Evolutionary conservation across 441 rosid genomes (phyloP).

Genomic region (Erodium texanum): DNA sequence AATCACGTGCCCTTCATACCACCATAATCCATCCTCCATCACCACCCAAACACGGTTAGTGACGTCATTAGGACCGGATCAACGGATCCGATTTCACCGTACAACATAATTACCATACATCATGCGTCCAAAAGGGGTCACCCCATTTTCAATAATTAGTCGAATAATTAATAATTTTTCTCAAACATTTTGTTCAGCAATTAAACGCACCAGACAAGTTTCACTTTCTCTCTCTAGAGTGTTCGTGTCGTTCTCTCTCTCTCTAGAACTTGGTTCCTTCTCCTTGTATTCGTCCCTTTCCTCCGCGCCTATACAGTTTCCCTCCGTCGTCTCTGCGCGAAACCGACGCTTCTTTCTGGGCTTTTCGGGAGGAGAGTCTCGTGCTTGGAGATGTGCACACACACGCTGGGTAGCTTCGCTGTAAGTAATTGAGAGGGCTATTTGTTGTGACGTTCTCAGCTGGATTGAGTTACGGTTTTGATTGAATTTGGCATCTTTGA

Average conservation of each 20-base stretch:
- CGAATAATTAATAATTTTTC: neutral
- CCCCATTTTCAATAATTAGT: slow-evolving; percentile 18
- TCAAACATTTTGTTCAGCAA: slow-evolving; percentile 16
- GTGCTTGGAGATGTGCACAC: slow-evolving; percentile 10
- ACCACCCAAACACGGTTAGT: neutral
- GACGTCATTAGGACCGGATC: slow-evolving; percentile 14
- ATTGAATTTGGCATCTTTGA: neutral
- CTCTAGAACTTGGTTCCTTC: slow-evolving; percentile 15
- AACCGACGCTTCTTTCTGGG: slow-evolving; percentile 22
- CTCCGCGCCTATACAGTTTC: slow-evolving; percentile 35
- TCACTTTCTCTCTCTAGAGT: slow-evolving; percentile 5
- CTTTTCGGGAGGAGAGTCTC: neutral
- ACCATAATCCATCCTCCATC: neutral
- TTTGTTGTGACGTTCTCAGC: slow-evolving; percentile 13
- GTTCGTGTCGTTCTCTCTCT: slow-evolving; percentile 22
- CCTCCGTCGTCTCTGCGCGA: slow-evolving; percentile 25
- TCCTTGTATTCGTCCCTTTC: slow-evolving; percentile 6
- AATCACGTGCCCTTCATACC: slow-evolving; percentile 1
- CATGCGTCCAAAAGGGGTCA: slow-evolving; percentile 14
- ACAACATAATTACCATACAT: neutral
- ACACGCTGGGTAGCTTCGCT: slow-evolving; percentile 3
- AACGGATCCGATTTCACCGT: slow-evolving; percentile 28
- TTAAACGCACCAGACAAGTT: slow-evolving; percentile 20
- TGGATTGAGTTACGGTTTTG: slow-evolving; percentile 23
- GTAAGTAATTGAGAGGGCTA: slow-evolving; percentile 32